Evolutionary conservation across 2,329 filamentous ascomycete genomes (phyloP).

Genomic region (Xylaria sp.): DNA sequence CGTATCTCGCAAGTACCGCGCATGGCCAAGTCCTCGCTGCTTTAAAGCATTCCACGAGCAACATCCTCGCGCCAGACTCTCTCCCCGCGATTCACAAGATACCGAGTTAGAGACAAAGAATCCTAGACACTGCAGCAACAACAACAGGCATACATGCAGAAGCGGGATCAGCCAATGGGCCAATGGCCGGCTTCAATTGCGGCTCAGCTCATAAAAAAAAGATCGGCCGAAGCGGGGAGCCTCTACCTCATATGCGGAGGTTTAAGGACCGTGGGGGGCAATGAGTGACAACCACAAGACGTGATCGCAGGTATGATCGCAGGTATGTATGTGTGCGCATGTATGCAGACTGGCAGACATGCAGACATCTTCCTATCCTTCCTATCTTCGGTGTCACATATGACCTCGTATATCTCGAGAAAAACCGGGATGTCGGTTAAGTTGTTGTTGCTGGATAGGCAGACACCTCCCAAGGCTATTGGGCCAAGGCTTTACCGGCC

Average conservation of each 20-base stretch:
- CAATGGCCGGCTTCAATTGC: slow-evolving; percentile 21
- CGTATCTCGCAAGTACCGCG: slow-evolving; percentile 16
- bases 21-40: slow-evolving; percentile 9
- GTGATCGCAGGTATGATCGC: too few species aligned
- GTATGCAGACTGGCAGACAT: too few species aligned
- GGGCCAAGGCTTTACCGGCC: too few species aligned
- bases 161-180: slow-evolving; percentile 17
- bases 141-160: slow-evolving; percentile 8
- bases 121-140: too few species aligned
- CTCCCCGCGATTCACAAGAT: background rate
- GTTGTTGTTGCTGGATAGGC: slow-evolving; percentile 17
- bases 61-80: background rate
- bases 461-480: slow-evolving; percentile 15
- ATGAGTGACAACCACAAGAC: background rate
- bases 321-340: slow-evolving; percentile 21
- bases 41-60: too few species aligned
- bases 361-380: slow-evolving; percentile 2
- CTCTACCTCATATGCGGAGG: slow-evolving; percentile 12
- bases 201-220: slow-evolving; percentile 18
- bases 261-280: slow-evolving; percentile 19
- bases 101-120: slow-evolving; percentile 10
- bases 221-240: slow-evolving; percentile 10
- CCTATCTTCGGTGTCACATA: slow-evolving; percentile 2
- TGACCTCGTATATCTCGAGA: slow-evolving; percentile 15
- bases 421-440: slow-evolving; percentile 25